Base-by-base conservation (phyloP, 345 rosid species). In the Salix brachista region DNA sequence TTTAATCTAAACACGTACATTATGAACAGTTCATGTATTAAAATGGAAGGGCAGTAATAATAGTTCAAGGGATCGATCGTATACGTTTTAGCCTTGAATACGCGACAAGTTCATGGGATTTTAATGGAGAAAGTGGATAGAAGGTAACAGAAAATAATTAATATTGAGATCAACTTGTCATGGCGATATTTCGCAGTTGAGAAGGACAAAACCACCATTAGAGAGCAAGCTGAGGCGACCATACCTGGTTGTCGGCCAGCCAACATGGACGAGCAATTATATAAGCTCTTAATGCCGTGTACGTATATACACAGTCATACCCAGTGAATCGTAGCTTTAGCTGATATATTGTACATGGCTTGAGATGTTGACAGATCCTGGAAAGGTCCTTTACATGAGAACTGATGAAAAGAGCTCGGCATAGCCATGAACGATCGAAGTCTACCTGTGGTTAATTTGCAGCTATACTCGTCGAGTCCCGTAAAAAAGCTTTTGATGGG, bases 401-500 rank as follows among this genome's bases (percentile, higher is more conserved):
- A 39, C 18, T 50, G 64, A 71, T 50, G 64, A 71, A 54, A 12
- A 54, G 65, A 13, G 74, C 48, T 34, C 5, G 65, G 3, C 11
- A 2, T 54, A 9, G 25, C 23, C 61, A 6, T 21, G 37, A 36
- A 36, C 5, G 37, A 36, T 36, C 37, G 61, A 7, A n/a, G 61
- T 54, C 61, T 19, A 9, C 26, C 61, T 56, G 1, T 56, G 61
- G 25, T 2, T 36, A 36, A 36, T 36, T 32, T n/a, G 19, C 70
- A 67, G 30, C 42, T 18, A 26, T 7, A 6, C 28, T 19, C 2
- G 16, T 66, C 26, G 23, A 39, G 58, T 82, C 81, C 32, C 41
- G 26, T 42, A 23, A 23, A 69, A 65, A 52, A 75, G 37, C 37
- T 65, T 34, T 75, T 65, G 83, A 82, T 69, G 75, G 74, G 75